Percentiles rank a stretch among this genome's conserved stretches.
phyloP scores from a whole-genome alignment of 345 rosid genomes.

The Pugionium cornutum region DNA sequence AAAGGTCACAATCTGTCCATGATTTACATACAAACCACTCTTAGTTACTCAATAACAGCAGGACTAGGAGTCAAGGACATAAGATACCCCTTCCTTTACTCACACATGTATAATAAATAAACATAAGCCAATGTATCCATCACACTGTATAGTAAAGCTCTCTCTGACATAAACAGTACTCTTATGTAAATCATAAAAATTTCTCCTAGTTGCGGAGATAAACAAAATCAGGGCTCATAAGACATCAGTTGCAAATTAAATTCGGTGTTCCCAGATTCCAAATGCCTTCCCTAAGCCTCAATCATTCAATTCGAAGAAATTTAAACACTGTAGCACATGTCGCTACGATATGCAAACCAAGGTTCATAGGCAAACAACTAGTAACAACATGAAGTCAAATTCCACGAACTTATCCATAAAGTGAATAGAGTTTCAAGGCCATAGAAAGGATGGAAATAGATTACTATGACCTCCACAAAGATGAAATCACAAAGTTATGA shows the following conservation, averaged over 20 bases:
- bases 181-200: background rate
- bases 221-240: background rate
- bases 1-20: conserved; percentile 42
- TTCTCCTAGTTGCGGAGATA: background rate
- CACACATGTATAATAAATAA: too few species aligned
- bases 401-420: background rate
- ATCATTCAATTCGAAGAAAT: background rate
- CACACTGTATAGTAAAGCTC: background rate
- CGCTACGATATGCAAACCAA: background rate
- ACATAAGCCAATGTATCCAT: background rate
- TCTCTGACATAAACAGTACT: background rate
- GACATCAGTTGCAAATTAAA: background rate
- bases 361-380: background rate
- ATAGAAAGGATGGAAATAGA: background rate
- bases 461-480: conserved; percentile 16
- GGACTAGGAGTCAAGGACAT: background rate
- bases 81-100: background rate
- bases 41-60: conserved; percentile 10
- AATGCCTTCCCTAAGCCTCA: background rate
- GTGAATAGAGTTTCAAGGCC: background rate
- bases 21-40: conserved; percentile 23
- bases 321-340: background rate
- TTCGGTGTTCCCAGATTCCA: background rate
- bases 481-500: background rate
- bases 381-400: conserved; percentile 4